Percentiles rank a stretch among this genome's conserved stretches.
Evolutionary conservation across 1,284 basidiomycete species (phyloP).

Genomic region (Ganoderma sp.): DNA sequence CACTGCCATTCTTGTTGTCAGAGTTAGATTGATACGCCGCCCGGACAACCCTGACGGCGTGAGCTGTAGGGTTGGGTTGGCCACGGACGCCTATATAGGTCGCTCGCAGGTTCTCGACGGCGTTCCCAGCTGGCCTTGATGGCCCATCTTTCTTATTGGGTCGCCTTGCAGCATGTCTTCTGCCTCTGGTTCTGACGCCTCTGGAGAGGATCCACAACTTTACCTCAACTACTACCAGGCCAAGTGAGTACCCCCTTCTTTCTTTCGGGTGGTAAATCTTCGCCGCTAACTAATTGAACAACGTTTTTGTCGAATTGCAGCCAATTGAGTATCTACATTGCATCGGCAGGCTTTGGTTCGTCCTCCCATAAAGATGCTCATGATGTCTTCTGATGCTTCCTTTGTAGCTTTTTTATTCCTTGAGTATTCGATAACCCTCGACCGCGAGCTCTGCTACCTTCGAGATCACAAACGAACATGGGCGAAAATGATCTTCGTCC

Average conservation of each 20-base stretch:
- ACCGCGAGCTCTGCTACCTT: slow-evolving; percentile 14
- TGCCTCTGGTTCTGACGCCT: slow-evolving; percentile 5
- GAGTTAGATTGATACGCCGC: slow-evolving; percentile 10
- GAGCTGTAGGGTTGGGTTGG: not conserved
- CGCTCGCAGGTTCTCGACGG: not conserved
- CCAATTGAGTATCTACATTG: not conserved
- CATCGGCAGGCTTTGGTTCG: not conserved
- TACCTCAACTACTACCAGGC: not conserved
- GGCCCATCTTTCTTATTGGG: slow-evolving; percentile 5
- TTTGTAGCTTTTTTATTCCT: slow-evolving; percentile 6
- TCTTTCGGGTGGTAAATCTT: not conserved
- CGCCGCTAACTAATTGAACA: not conserved
- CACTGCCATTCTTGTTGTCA: not conserved
- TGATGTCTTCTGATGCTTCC: not conserved
- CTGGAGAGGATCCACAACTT: slow-evolving; percentile 1
- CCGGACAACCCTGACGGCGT: not conserved
- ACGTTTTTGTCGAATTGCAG: not conserved
- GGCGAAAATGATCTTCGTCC: slow-evolving; percentile 15
- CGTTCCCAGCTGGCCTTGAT: slow-evolving; percentile 17
- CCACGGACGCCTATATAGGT: slow-evolving; percentile 8
- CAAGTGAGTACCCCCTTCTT: not conserved
- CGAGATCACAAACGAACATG: slow-evolving; percentile 12
- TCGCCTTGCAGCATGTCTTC: slow-evolving; percentile 18
- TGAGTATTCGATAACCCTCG: slow-evolving; percentile 18
- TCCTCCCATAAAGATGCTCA: not conserved